Conservation (phyloP, 768 basidiomycete species). For the Russula sp. region DNA sequence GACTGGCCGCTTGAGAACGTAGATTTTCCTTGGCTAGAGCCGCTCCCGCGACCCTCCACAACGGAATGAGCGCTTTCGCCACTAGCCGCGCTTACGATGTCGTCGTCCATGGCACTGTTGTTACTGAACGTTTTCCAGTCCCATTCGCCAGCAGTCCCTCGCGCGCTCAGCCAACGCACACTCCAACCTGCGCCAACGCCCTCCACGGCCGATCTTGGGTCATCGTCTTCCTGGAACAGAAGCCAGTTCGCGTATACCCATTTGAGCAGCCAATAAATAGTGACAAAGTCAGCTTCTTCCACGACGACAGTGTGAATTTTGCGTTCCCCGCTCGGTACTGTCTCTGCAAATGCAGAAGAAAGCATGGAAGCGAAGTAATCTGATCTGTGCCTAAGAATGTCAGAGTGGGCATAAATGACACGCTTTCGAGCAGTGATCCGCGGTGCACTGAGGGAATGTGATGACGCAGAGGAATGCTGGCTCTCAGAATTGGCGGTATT, state of each 20-base stretch:
- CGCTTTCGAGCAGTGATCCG: conserved; percentile 64
- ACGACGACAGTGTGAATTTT: conserved; percentile 66
- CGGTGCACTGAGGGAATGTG: conserved; percentile 43
- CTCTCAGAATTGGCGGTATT: conserved; percentile 37
- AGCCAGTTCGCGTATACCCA: conserved; percentile 77
- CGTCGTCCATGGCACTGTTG: conserved; percentile 36
- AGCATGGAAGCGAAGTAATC: conserved; percentile 80
- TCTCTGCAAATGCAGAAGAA: conserved; percentile 67
- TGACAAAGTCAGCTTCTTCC: conserved; percentile 74
- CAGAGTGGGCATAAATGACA: conserved; percentile 73
- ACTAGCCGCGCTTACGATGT: conserved; percentile 51
- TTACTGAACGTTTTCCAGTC: conserved; percentile 66
- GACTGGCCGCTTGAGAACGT: conserved; percentile 22
- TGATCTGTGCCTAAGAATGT: conserved; percentile 68
- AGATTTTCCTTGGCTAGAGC: conserved; percentile 25
- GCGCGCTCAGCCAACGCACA: conserved; percentile 51
- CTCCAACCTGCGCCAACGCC: conserved; percentile 67
- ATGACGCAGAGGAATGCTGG: conserved; percentile 43
- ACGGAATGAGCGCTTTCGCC: conserved; percentile 45
- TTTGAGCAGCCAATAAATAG: conserved; percentile 75
- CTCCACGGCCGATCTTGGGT: conserved; percentile 64
- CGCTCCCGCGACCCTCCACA: conserved; percentile 25
- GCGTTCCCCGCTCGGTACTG: conserved; percentile 45
- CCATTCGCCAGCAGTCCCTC: conserved; percentile 51
- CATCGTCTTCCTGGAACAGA: conserved; percentile 64